A percentile compares a stretch with the other conserved stretches of the same genome.
phyloP scores from a whole-genome alignment of 371 early-diverging fungal species.

The Syncephalastrum sp. region DNA sequence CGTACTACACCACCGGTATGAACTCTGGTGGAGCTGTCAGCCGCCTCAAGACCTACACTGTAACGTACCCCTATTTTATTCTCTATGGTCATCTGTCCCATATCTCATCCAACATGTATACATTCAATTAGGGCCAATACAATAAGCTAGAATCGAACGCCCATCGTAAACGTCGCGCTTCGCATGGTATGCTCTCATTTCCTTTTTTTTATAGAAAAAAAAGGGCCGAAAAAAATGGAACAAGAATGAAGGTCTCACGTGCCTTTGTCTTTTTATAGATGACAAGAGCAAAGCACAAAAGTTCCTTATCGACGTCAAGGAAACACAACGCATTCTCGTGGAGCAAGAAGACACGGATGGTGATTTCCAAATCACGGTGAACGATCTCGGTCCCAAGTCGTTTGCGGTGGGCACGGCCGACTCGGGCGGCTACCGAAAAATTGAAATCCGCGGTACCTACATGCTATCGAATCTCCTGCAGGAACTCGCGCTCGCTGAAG shows the following conservation, averaged over 20 bases:
- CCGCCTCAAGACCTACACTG: slow-evolving; percentile 30
- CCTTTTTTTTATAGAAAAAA: too few species aligned
- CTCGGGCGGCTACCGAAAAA: slow-evolving; percentile 83
- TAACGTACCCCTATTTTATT: slow-evolving; percentile 10
- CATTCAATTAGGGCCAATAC: slow-evolving; percentile 11
- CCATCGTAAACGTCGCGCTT: slow-evolving; percentile 40
- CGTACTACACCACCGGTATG: slow-evolving; percentile 50
- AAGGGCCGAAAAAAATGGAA: too few species aligned
- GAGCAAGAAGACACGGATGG: slow-evolving; percentile 96
- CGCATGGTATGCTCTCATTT: slow-evolving; percentile 36
- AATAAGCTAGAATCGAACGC: slow-evolving; percentile 17
- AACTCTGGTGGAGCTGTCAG: slow-evolving; percentile 32
- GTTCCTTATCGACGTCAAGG: slow-evolving; percentile 86
- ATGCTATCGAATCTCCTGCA: slow-evolving; percentile 92
- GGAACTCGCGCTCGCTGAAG: slow-evolving; percentile 90
- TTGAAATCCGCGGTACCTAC: slow-evolving; percentile 93
- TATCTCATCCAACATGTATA: too few species aligned
- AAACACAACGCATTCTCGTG: slow-evolving; percentile 76
- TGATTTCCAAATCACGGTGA: slow-evolving; percentile 92
- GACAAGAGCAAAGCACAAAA: slow-evolving; percentile 73
- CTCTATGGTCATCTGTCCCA: too few species aligned
- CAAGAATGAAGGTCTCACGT: too few species aligned
- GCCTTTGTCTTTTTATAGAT: slow-evolving; percentile 44
- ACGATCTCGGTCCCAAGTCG: slow-evolving; percentile 90
- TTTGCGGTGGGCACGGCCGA: slow-evolving; percentile 86